phyloP scores from a whole-genome alignment of 139 green algal species.

The Pleodorina starrii region DNA sequence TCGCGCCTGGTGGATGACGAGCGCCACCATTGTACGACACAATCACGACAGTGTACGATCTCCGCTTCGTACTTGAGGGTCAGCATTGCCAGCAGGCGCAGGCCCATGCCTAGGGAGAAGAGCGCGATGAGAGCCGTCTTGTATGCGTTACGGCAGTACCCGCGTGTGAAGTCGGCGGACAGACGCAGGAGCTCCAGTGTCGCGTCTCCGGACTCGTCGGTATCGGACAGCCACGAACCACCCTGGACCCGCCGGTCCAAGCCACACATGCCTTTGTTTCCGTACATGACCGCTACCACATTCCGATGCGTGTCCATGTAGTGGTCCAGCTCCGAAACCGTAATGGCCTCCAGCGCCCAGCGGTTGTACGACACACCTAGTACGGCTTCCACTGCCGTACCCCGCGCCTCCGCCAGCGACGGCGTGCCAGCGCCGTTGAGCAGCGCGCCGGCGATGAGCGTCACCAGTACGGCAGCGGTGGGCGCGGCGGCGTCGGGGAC shows the following conservation, averaged over 20 bases:
- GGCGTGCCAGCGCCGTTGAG: constrained; percentile 51
- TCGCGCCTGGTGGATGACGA: too few relatives aligned
- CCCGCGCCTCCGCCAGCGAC: constrained; percentile 14
- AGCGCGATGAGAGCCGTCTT: not conserved
- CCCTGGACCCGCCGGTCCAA: not conserved
- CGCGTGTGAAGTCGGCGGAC: not conserved
- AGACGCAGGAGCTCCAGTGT: not conserved
- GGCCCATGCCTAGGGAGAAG: constrained; percentile 5
- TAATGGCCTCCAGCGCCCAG: constrained; percentile 25
- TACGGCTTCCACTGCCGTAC: constrained; percentile 34
- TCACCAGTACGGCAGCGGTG: constrained; percentile 52
- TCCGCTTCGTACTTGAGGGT: constrained; percentile 10
- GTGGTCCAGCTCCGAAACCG: not conserved
- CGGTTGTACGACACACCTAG: constrained; percentile 60
- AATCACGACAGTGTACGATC: too few relatives aligned
- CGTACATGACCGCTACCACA: constrained; percentile 18
- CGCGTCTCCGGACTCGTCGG: not conserved
- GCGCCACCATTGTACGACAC: too few relatives aligned
- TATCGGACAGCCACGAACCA: too few relatives aligned
- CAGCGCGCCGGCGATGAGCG: constrained; percentile 61
- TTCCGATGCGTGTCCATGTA: constrained; percentile 33
- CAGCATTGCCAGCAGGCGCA: not conserved
- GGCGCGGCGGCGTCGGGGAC: constrained; percentile 51
- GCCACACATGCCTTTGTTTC: not conserved
- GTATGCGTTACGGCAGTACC: not conserved